Evolutionary conservation across 2,329 filamentous ascomycete species (phyloP), one percentile per base, ranked within the genome.

Genomic region (Fusarium napiforme): DNA sequence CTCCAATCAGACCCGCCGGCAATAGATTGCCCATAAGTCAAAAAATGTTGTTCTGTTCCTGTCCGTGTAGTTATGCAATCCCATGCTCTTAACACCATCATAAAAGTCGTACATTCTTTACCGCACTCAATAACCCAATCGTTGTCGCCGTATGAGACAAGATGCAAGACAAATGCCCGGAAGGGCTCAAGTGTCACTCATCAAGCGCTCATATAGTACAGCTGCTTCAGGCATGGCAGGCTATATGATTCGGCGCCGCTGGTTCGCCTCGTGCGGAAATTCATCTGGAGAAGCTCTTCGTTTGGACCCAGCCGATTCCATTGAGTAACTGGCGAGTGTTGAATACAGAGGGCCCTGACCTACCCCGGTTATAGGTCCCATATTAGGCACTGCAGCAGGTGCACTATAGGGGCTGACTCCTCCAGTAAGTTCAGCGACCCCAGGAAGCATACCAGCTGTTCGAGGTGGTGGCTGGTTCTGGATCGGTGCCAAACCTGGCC

Each of bases 371-470:
- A 72, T 68, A 19, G 74, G 53, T 21, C 75, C 72, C 34, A 75
- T 61, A 43, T 78, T 83, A 7, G 84, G 81, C 12, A 86, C 43
- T 45, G 77, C 73, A 5, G 75, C 71, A 9, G 87, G 87, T n/a
- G 87, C 87, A 72, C 83, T 87, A 78, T 91, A 91, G 2, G 89
- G 88, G 71, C 87, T 90, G 37, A 91, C 84, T 18, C 90, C 90
- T 1, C 89, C 91, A 4, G 90, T 92, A 75, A 92, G 84, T 78
- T 92, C 90, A 40, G 88, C 87, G 21, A 92, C 84, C 57, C 89
- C 86, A 4, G 90, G 90, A n/a, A 92, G 82, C 69, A 87, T 83
- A 1, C 83, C 85, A 10, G 81, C 82, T n/a, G 81, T 81, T 34
- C 81, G 78, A 12, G 81, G 79, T 36, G 81, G 81, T 59, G 79